Base-by-base conservation (phyloP, 495 filamentous ascomycete species). In the Penicillium samsonianum region DNA sequence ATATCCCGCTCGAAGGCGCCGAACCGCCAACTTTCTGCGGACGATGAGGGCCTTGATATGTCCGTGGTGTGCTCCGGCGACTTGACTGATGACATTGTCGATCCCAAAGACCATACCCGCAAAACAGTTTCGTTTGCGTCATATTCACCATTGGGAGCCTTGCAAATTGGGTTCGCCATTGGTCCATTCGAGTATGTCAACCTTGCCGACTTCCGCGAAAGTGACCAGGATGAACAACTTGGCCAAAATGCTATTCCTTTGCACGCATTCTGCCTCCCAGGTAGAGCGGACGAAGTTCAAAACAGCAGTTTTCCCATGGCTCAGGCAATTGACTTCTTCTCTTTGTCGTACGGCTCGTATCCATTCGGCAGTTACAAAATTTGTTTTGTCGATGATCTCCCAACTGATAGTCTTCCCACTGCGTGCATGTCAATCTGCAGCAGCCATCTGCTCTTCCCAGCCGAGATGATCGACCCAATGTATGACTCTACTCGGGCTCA, bases 151-250 rank as follows among this genome's bases (percentile, higher is more conserved):
- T 82, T 94, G 3, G 84, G 91, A 4, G 84, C 92, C 5, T 88
- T 90, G 51, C 91, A 98, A 65, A 85, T 99, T 62, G 90, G 91
- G 3, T 93, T 99, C 69, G 89, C 89, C 11, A 82, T 97, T 26
- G 94, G 95, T 0, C 94, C 95, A 14, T 99, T 99, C 67, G 91
- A 97, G 67, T 87, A 91, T 63, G 83, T 96, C 47, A 91, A 97
- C 65, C 76, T 99, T 9, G 87, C 90, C 8, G 89, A 94, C 62
- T 96, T 90, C 65, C 86, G 95, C 17, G 90, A 91, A 50, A 89
- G 88, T 56, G 90, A 93, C 52, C 90, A 94, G 50, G 95, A 97
- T 62, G 92, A 93, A 63, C 88, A 90, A 61, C 84, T 98, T 49
- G 90, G 90, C 7, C 81, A 84, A 41, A 90, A 90, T 63, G 90